Conservation (phyloP, 305 asterid species). For the Fraxinus paxiana region DNA sequence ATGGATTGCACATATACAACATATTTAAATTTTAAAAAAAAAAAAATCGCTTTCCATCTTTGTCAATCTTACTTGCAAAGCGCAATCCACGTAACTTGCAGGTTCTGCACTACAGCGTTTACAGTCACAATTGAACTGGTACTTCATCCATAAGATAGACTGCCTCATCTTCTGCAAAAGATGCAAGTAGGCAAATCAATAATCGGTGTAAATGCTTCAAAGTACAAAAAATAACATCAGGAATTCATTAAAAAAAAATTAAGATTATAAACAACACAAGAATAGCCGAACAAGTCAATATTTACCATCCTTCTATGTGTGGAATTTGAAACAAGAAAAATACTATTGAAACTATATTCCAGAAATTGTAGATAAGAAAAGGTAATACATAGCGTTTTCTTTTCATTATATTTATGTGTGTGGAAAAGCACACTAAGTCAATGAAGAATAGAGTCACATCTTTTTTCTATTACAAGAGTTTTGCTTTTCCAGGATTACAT, state of each 20-base stretch:
- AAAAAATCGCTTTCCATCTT: neutral
- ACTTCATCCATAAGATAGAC: slow-evolving; percentile 54
- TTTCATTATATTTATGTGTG: neutral
- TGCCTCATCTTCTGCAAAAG: slow-evolving; percentile 54
- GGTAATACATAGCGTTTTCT: neutral
- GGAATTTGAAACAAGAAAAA: neutral
- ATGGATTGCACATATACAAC: neutral
- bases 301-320: neutral
- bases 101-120: slow-evolving; percentile 52
- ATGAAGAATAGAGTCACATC: neutral
- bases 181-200: slow-evolving; percentile 10
- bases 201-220: neutral
- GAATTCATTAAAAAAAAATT: neutral
- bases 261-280: neutral
- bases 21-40: neutral
- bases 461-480: neutral
- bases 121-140: slow-evolving; percentile 59
- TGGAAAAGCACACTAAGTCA: neutral
- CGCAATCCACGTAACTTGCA: slow-evolving; percentile 43
- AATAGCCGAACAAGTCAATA: slow-evolving; percentile 1
- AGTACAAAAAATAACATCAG: neutral
- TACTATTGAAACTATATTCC: neutral
- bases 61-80: slow-evolving; percentile 45
- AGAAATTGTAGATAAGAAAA: neutral
- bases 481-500: neutral